Conservation (phyloP, 2,329 filamentous ascomycete genomes). For the Sphaceloma murrayae region DNA sequence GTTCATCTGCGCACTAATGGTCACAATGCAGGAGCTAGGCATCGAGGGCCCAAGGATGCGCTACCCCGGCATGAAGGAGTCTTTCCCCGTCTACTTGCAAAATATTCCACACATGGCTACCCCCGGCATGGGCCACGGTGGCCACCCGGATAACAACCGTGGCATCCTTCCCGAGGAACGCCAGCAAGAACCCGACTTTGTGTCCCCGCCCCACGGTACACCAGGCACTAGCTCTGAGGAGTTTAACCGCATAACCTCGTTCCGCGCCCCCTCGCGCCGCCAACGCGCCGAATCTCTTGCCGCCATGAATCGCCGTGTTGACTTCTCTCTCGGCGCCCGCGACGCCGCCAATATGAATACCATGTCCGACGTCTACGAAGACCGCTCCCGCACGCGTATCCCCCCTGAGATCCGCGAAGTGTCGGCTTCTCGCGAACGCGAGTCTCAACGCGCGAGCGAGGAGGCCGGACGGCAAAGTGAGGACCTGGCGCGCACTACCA, state of each 20-base stretch:
- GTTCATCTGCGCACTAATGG: constrained; percentile 86
- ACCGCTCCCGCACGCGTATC: constrained; percentile 37
- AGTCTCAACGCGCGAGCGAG: constrained; percentile 22
- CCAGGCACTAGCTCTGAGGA: constrained; percentile 20
- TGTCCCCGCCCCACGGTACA: constrained; percentile 24
- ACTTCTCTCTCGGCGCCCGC: constrained; percentile 61
- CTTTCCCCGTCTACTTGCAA: constrained; percentile 57
- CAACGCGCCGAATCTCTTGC: constrained; percentile 49
- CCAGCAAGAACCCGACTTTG: constrained; percentile 35
- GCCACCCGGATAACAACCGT: constrained; percentile 37
- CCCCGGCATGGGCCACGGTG: constrained; percentile 34
- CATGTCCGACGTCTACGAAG: constrained; percentile 56
- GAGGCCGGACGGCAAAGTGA: constrained; percentile 19
- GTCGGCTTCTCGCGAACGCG: constrained; percentile 29
- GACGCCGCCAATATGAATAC: constrained; percentile 49
- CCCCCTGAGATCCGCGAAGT: constrained; percentile 32
- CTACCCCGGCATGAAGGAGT: constrained; percentile 56
- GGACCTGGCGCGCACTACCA: constrained; percentile 25
- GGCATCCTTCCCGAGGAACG: constrained; percentile 28
- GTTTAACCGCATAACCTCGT: constrained; percentile 19
- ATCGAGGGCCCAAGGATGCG: constrained; percentile 76
- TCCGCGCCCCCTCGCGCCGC: constrained; percentile 31
- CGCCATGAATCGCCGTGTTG: constrained; percentile 52
- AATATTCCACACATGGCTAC: constrained; percentile 40
- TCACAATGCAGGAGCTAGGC: constrained; percentile 69